Conservation (phyloP, 345 rosid species). For the Ceriops decandra region DNA sequence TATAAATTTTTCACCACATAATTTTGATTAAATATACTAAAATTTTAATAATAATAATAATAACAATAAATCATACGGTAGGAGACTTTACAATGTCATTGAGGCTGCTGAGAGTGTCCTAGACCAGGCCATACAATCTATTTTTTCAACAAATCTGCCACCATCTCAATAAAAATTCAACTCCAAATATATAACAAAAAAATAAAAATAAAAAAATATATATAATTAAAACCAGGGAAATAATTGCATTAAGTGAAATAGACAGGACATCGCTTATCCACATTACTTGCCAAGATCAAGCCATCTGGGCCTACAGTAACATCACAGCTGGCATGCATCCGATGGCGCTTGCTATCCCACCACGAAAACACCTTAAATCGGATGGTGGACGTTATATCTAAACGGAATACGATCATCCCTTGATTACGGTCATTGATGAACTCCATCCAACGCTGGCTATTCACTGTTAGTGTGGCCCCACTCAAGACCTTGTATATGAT, state of each 20-base stretch:
- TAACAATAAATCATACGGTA: too few relatives aligned
- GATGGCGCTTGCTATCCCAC: slow-evolving; percentile 61
- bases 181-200: too few relatives aligned
- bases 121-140: too few relatives aligned
- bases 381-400: slow-evolving; percentile 51
- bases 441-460: slow-evolving; percentile 56
- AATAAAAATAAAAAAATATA: too few relatives aligned
- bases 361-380: slow-evolving; percentile 69
- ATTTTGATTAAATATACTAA: too few relatives aligned
- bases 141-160: too few relatives aligned
- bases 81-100: too few relatives aligned
- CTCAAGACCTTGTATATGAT: slow-evolving; percentile 35
- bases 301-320: slow-evolving; percentile 68
- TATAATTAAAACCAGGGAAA: neutral
- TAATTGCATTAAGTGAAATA: slow-evolving; percentile 52
- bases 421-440: slow-evolving; percentile 48
- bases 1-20: too few relatives aligned
- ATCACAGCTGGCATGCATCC: slow-evolving; percentile 59
- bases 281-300: slow-evolving; percentile 38
- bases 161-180: too few relatives aligned
- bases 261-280: slow-evolving; percentile 60
- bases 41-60: too few relatives aligned
- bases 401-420: slow-evolving; percentile 57
- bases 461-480: slow-evolving; percentile 56
- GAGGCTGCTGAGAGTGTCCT: too few relatives aligned